Evolutionary conservation across 805 yeast species (phyloP), one percentile per base, ranked within the genome.

Genomic region (Blastobotrys peoriensis): DNA sequence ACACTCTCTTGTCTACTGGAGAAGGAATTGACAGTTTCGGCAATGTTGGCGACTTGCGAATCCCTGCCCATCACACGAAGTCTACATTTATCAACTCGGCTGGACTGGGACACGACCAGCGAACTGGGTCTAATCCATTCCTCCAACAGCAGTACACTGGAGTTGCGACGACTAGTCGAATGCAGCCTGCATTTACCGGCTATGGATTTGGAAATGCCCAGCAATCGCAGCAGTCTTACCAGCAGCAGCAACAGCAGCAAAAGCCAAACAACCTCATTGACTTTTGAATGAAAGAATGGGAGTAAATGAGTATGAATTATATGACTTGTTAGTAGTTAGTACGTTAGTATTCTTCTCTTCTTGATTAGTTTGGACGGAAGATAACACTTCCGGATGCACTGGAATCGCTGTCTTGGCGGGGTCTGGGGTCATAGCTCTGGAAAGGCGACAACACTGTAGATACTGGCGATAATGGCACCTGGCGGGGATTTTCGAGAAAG

Each of bases 21-120:
- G 86, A 95, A 0, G 97, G 96, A 25, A 71, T 87, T 46, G 98
- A 89, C 67, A 89, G 97, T 0, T 93, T 86, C 63, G 95, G 95
- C 61, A 87, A 86, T 64, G 79, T 83, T 15, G 95, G 95, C 44
- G 81, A 78, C 17, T 63, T 79, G 5, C 80, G 96, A 67, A 76
- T 91, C 44, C 96, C 98, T 2, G 94, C 95, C 38, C 97, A 91
- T 59, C 91, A 85, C 62, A 91, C 97, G 1, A 78, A 76, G 53
- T 80, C 93, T 2, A 81, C 78, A 15, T 88, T 89, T 61, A 74
- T 91, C 56, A 87, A 85, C 64, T 85, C 96, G 19, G 81, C 85
- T 49, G 97, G 96, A 25, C 46, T 58, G 33, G 57, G 51, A 39
- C 53, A 53, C 30, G 58, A 58, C 17, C 52, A 50, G 25, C 52